Percentiles rank a stretch among this genome's conserved stretches.
Conservation (phyloP, 257 asterid species). For the Craterostigma plantagineum region DNA sequence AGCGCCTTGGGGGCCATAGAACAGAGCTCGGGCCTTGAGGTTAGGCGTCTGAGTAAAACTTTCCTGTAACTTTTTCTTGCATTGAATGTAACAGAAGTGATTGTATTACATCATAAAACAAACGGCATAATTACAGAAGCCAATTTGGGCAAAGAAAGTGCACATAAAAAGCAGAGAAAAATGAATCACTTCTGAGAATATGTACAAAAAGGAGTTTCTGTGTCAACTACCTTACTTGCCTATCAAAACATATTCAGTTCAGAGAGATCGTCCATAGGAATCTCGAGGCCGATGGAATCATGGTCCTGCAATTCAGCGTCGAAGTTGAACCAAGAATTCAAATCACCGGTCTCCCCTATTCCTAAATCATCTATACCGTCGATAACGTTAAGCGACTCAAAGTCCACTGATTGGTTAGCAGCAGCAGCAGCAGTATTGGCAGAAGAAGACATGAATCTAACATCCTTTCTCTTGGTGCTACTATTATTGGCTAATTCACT, state of each 20-base stretch:
- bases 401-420: constrained; percentile 12
- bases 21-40: constrained; percentile 26
- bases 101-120: constrained; percentile 7
- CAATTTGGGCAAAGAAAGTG: constrained; percentile 12
- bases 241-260: constrained; percentile 56
- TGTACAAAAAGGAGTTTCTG: constrained; percentile 26
- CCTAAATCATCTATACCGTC: constrained; percentile 47
- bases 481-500: constrained; percentile 28
- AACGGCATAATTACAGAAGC: constrained; percentile 60
- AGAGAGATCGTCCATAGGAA: constrained; percentile 85
- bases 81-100: background rate
- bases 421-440: constrained; percentile 18
- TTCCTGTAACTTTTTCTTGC: constrained; percentile 3
- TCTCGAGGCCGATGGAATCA: constrained; percentile 54
- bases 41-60: too few relatives aligned
- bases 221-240: too few relatives aligned
- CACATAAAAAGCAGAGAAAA: too few relatives aligned
- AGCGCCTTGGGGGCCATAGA: constrained; percentile 49
- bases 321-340: constrained; percentile 77
- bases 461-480: constrained; percentile 36
- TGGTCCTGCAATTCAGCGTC: constrained; percentile 67
- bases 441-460: constrained; percentile 29
- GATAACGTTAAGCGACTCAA: constrained; percentile 14
- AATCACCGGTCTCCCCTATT: constrained; percentile 55
- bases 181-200: constrained; percentile 1